A percentile compares a stretch with the other conserved stretches of the same genome.
These are phyloP conservation scores for Alloteropsis angusta DNA, from an alignment of 202 grass and related monocot species.

Conservation along the genomic window DNA sequence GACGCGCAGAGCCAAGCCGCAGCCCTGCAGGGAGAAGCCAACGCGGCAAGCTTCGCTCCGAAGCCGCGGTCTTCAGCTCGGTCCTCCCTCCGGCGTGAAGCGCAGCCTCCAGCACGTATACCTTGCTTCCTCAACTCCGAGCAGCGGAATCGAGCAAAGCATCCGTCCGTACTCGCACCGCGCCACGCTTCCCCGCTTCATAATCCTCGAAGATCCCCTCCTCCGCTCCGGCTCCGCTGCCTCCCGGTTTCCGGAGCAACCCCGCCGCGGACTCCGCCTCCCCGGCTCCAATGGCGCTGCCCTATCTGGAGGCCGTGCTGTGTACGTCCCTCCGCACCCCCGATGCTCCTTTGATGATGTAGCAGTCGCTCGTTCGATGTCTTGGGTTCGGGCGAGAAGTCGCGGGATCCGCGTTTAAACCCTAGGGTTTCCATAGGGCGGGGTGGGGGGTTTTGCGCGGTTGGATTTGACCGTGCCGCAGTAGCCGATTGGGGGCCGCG, in stretches of 20 bases:
- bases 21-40: neutral
- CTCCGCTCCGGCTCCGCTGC: neutral
- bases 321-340: conserved; percentile 34
- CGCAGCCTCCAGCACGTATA: neutral
- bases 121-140: conserved; percentile 4
- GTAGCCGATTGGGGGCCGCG: neutral
- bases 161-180: conserved; percentile 8
- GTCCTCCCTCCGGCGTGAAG: neutral
- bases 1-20: neutral
- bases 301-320: conserved; percentile 79
- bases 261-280: neutral
- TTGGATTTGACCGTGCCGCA: conserved; percentile 5
- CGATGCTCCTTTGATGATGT: neutral
- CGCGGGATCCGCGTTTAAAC: conserved; percentile 35
- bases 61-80: neutral
- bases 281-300: conserved; percentile 55
- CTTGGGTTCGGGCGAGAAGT: neutral
- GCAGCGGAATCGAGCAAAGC: conserved; percentile 31
- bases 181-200: conserved; percentile 3
- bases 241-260: neutral
- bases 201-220: neutral
- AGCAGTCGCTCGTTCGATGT: neutral
- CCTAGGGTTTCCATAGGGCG: conserved; percentile 14
- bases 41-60: neutral
- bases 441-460: neutral